Evolutionary conservation across 2,329 filamentous ascomycete genomes (phyloP), one percentile per base, ranked within the genome.

Genomic region (Cryphonectria nitschkei): DNA sequence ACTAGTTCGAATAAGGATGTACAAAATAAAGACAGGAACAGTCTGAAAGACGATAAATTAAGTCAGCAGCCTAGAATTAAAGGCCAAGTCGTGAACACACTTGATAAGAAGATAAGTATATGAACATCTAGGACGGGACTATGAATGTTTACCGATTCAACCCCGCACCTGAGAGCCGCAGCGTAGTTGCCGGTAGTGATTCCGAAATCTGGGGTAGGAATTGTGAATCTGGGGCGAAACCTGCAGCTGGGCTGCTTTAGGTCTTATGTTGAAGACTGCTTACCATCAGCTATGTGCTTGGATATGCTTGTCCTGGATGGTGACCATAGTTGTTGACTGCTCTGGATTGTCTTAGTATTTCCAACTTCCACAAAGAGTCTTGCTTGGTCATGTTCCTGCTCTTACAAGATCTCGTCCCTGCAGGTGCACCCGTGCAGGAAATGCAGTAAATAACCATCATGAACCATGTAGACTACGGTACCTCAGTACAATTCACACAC

Each of bases 141-240:
- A 43, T 14, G 41, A 43, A 43, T 50, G 9, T 22, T 50, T 32
- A 8, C 13, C 26, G 26, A 29, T 50, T 41, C 50, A 58, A 66
- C 65, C 69, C 69, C 69, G 61, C 69, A 67, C 39, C 32, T 65
- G 32, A 50, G 46, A 50, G 19, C 9, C 22, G 34, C 19, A 66
- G 50, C 22, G 34, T 22, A 66, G 50, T 52, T n/a, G 22, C 29
- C 29, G 60, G 41, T 1, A 29, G 37, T 60, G 39, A 32, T 66
- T 54, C 66, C 50, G 41, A 68, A 54, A 70, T 39, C 69, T 60
- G 69, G 69, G 65, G 66, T 68, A 34, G 22, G 32, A 37, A 58
- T 58, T 7, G 54, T 34, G 32, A 34, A 58, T 34, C 54, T 13
- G 54, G 54, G 58, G 39, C 39, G 58, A 22, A 39, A 37, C 58